These are phyloP conservation scores for Exophiala xenobiotica DNA, from an alignment of 2,329 filamentous ascomycete genomes.

Conservation along the genomic window DNA sequence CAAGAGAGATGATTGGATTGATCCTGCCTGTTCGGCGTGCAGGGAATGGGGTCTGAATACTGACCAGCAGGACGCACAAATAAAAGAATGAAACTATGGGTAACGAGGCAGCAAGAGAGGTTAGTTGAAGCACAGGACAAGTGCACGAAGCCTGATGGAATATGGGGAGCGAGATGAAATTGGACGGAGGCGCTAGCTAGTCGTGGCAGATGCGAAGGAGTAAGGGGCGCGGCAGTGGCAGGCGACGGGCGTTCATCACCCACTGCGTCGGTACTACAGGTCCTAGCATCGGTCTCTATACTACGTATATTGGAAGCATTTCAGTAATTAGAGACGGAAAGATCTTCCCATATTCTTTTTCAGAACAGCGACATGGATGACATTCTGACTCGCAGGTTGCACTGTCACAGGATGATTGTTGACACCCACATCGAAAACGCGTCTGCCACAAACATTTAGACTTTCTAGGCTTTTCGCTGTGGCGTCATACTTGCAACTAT, in stretches of 20 bases:
- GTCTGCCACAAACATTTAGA: neutral
- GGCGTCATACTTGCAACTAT: conserved; percentile 2
- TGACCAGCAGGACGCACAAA: conserved; percentile 1
- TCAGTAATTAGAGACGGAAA: no score
- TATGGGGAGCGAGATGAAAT: conserved; percentile 16
- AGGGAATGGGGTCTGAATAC: no score
- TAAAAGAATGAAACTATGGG: conserved; percentile 1
- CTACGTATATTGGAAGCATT: no score
- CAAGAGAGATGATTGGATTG: no score
- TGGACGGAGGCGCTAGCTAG: conserved; percentile 14
- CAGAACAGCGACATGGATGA: neutral
- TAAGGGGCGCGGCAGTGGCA: conserved; percentile 10
- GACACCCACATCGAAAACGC: neutral
- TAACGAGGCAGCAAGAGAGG: neutral
- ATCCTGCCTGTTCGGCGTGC: no score
- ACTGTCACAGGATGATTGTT: conserved; percentile 3
- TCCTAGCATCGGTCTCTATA: neutral
- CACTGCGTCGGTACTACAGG: neutral
- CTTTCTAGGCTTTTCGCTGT: neutral
- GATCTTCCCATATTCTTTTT: no score
- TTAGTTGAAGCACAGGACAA: conserved; percentile 11
- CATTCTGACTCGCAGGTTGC: neutral
- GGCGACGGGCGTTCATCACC: neutral
- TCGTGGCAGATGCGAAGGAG: conserved; percentile 10
- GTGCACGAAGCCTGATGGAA: conserved; percentile 4